A percentile compares a stretch with the other conserved stretches of the same genome.
Conservation (phyloP, 1,284 basidiomycete genomes). For the Malassezia brasiliensis region DNA sequence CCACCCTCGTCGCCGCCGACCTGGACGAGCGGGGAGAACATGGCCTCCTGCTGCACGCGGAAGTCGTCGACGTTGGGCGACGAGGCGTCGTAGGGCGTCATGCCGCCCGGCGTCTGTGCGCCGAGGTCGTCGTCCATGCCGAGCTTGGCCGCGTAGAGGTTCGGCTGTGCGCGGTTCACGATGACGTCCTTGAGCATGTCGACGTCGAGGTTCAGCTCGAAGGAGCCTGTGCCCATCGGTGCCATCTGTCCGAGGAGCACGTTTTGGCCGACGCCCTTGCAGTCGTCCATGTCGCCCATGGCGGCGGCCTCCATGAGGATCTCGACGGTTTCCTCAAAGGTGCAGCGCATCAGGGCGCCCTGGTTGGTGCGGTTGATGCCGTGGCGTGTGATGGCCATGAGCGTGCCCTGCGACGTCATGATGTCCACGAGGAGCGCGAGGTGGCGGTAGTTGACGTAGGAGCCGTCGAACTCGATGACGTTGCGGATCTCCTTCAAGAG, state of each 20-base stretch:
- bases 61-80: constrained; percentile 58
- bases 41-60: constrained; percentile 66
- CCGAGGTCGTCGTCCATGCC: constrained; percentile 24
- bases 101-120: constrained; percentile 41
- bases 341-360: constrained; percentile 84
- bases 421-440: constrained; percentile 88
- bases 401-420: constrained; percentile 88
- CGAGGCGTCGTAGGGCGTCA: constrained; percentile 57
- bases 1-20: constrained; percentile 71
- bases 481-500: constrained; percentile 72
- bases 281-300: constrained; percentile 94
- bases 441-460: constrained; percentile 98
- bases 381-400: constrained; percentile 99
- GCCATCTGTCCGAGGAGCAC: constrained; percentile 98
- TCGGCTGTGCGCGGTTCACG: constrained; percentile 82
- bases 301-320: constrained; percentile 98
- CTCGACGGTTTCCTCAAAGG: constrained; percentile 99
- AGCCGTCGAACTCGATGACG: constrained; percentile 98
- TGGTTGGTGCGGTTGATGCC: constrained; percentile 82
- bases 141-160: constrained; percentile 50
- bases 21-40: constrained; percentile 87
- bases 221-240: constrained; percentile 60
- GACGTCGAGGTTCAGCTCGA: constrained; percentile 90
- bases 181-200: constrained; percentile 99
- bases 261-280: constrained; percentile 94